Conservation (phyloP, 148 eudicot genomes). For the Linanthus parryae region DNA sequence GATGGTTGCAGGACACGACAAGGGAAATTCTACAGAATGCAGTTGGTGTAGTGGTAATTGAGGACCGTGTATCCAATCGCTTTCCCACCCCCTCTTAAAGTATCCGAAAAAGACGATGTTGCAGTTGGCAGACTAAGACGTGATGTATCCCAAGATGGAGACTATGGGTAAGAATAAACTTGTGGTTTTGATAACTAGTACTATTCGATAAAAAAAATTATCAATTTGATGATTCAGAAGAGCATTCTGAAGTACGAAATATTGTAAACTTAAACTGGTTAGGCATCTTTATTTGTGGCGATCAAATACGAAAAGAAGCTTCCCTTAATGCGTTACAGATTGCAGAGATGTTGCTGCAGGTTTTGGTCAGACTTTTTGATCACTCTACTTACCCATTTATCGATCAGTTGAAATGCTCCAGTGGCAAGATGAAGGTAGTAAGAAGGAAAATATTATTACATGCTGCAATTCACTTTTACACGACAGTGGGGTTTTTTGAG, state of each 20-base stretch:
- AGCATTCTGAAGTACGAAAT: no score
- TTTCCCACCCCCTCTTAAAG: slow-evolving; percentile 95
- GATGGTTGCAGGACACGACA: slow-evolving; percentile 58
- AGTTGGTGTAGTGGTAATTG: slow-evolving; percentile 81
- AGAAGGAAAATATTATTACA: no score
- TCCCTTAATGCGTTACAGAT: slow-evolving; percentile 94
- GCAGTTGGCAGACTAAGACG: slow-evolving; percentile 93
- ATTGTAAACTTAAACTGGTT: no score
- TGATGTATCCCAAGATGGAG: slow-evolving; percentile 88
- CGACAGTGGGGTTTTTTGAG: no score
- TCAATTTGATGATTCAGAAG: no score
- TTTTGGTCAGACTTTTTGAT: no score
- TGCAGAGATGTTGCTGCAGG: slow-evolving; percentile 85
- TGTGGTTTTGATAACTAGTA: no score
- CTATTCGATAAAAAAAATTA: no score
- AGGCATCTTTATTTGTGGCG: slow-evolving; percentile 96
- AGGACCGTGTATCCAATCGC: slow-evolving; percentile 66
- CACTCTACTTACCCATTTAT: no score
- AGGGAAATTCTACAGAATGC: slow-evolving; percentile 73
- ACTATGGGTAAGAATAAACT: slow-evolving; percentile 75
- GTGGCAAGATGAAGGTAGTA: no score
- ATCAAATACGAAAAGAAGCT: slow-evolving; percentile 97
- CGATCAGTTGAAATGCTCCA: no score
- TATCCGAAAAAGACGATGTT: slow-evolving; percentile 83
- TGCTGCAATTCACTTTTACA: no score